Evolutionary conservation across 257 asterid genomes (phyloP).

Genomic region (Ajuga chamaepitys): DNA sequence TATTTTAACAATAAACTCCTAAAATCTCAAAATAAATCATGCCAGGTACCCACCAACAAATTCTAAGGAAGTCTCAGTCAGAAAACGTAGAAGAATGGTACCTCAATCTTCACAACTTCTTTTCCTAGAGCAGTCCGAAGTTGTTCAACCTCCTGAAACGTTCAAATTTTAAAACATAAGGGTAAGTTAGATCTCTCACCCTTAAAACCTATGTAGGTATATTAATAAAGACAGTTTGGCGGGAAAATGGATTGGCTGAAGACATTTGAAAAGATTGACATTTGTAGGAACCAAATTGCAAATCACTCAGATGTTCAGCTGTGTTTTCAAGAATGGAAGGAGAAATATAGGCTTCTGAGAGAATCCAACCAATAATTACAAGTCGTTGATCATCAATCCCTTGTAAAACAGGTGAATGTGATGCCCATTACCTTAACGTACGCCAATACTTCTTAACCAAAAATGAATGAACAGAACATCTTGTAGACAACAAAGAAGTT

Average conservation of each 20-base stretch:
- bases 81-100: conserved; percentile 22
- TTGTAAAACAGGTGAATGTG: background rate
- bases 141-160: conserved; percentile 76
- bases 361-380: background rate
- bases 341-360: background rate
- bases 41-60: background rate
- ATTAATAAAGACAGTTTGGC: background rate
- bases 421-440: background rate
- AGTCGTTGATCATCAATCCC: background rate
- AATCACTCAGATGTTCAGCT: background rate
- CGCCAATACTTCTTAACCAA: background rate
- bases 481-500: background rate
- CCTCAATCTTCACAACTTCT: conserved; percentile 71
- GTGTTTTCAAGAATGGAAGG: background rate
- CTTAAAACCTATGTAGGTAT: background rate
- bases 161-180: conserved; percentile 1
- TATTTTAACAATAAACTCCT: background rate
- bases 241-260: background rate
- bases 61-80: conserved; percentile 9
- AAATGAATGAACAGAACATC: background rate
- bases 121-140: conserved; percentile 60
- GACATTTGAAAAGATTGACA: background rate
- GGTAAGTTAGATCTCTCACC: conserved; percentile 2
- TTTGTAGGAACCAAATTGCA: background rate
- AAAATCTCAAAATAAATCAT: background rate